Evolutionary conservation across 2,329 filamentous ascomycete species (phyloP), one percentile per base, ranked within the genome.

Genomic region (Penicillium sp.): DNA sequence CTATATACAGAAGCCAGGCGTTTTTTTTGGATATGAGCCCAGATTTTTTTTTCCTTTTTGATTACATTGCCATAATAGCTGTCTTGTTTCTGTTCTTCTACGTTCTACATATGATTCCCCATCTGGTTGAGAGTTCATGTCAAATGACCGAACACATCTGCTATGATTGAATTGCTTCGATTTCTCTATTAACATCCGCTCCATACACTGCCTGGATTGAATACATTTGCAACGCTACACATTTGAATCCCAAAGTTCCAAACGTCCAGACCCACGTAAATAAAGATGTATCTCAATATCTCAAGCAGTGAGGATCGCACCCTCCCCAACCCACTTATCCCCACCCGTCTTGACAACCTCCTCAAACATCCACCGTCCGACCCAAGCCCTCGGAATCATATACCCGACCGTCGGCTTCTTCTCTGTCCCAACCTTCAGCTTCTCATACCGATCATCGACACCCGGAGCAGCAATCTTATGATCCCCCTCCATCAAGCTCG

Each of bases 301-400:
- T 48, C 29, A 52, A n/a, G 43, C 41, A 3, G 64, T 63, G 50
- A 68, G 55, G 21, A 61, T 57, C 29, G 63, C 64, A 24, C 61
- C 66, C 41, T 61, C 52, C 9, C 63, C 65, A 47, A 60, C 61
- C 66, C 65, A 67, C 33, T 41, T 43, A 43, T 55, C 51, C 11
- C 64, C 63, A 26, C 57, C 57, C 13, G 47, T 49, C 48, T 53
- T 57, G 3, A 65, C 47, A 48, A 68, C 41, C 56, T 67, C 66
- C 50, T 64, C 59, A 64, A 68, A 75, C 26, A 75, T 68, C 68
- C 71, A 75, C 52, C 61, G 56, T 1, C 72, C 72, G 41, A 75
- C 69, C 63, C 70, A 66, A 16, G 64, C 64, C 50, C 71, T 58
- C 22, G 62, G 53, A 51, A 75, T 68, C 5, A 60, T 67, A 64